Base-by-base conservation (phyloP, 176 grass and related monocot species). In the Carex kokanica region DNA sequence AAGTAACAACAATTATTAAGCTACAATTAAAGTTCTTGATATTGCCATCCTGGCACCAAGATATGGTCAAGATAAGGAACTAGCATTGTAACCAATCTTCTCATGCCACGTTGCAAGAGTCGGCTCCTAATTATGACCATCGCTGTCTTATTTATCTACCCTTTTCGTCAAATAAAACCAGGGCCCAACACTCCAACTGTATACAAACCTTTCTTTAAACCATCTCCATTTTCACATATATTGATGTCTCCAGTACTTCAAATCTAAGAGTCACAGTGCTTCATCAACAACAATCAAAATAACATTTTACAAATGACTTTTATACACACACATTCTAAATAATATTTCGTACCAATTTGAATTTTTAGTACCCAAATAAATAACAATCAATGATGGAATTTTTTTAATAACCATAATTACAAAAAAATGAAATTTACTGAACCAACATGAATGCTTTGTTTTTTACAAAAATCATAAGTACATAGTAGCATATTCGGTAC, bases 1-100 rank as follows among this genome's bases (percentile, higher is more conserved):
- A 27, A 27, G 32, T 64, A 27, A 29, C 14, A 58, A 9, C 14
- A 69, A 69, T 52, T 74, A 74, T 74, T 74, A 18, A 74, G 20
- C 65, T 32, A 38, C 15, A 74, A n/a, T 1, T 27, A 1, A 27
- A 74, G 32, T 8, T 38, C 32, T 40, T 68, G 31, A 12, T 5
- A 40, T 38, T 68, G 32, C 32, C 70, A 74, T 74, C 20, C 70
- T 51, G 8, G 70, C 70, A 74, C 70, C 10, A 24, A 5, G 71
- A 27, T 74, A 74, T 74, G 45, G 12, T 24, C 20, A 5, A 52
- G 71, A 74, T 74, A 53, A 74, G 71, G n/a, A 74, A 74, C 20
- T 74, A 43, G 71, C 21, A 53, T 53, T 51, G 0, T 1, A 53
- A 51, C 71, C 15, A 74, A 74, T 74, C 43, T 53, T 52, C 20